A percentile compares a stretch with the other conserved stretches of the same genome.
These are phyloP conservation scores for Syzygium jambos DNA, from an alignment of 345 rosid species.

Conservation along the genomic window DNA sequence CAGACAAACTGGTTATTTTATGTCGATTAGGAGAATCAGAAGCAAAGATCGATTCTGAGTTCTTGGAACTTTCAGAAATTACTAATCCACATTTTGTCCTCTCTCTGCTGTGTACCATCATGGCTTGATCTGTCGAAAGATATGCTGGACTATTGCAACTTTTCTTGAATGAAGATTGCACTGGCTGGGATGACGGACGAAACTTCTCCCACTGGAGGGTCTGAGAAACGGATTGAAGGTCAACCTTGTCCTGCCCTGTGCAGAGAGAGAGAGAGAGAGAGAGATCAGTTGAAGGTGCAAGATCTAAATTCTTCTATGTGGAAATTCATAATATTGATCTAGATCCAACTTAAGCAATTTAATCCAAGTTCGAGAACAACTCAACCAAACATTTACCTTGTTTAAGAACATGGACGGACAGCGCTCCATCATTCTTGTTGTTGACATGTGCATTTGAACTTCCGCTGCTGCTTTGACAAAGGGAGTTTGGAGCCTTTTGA, in stretches of 20 bases:
- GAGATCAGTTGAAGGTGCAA: conserved; percentile 1
- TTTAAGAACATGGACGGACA: conserved; percentile 24
- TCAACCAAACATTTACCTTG: conserved; percentile 29
- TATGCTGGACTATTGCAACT: conserved; percentile 23
- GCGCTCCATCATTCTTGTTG: conserved; percentile 18
- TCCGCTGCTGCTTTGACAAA: conserved; percentile 14
- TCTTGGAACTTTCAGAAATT: conserved; percentile 17
- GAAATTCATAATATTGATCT: not conserved
- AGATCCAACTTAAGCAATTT: not conserved
- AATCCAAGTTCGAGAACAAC: not conserved
- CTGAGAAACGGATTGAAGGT: conserved; percentile 23
- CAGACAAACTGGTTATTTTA: conserved; percentile 27
- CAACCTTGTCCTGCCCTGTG: conserved; percentile 38
- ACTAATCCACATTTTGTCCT: conserved; percentile 29
- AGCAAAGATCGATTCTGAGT: conserved; percentile 30
- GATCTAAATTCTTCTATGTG: not conserved
- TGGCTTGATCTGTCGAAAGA: conserved; percentile 35
- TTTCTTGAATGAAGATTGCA: conserved; percentile 28
- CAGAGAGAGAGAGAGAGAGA: conserved; percentile 14
- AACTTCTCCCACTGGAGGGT: conserved; percentile 29
- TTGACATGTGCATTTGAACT: conserved; percentile 8
- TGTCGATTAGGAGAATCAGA: conserved; percentile 31
- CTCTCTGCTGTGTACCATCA: conserved; percentile 27
- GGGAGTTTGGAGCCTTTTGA: conserved; percentile 17
- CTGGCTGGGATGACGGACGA: conserved; percentile 34